Evolutionary conservation across 23 red algal genomes (phyloP), one percentile per base, ranked within the genome.

Genomic region (Rhodosorus marinus): DNA sequence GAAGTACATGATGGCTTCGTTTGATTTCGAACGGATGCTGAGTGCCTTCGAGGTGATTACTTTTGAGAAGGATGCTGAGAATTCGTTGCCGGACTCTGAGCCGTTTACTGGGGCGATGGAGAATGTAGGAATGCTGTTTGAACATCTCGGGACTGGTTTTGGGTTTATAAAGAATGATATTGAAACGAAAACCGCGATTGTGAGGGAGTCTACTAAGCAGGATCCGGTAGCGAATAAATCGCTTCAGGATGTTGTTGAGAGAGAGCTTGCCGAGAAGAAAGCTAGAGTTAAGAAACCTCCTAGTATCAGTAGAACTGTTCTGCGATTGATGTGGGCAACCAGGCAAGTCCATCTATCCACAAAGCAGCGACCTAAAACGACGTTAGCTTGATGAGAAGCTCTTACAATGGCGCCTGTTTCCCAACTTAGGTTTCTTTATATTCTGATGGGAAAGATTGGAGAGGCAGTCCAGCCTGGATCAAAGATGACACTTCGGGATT

Each of bases 301-400:
- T 46, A 35, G 42, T 24, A 60, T 35, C 4, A 54, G 49, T 0
- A 65, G 86, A 33, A 79, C 65, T 20, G 33, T 93, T n/a, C 29
- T 83, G 33, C 75, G 70, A 0, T 20, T 93, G 35, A 88, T 88
- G 81, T 88, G 81, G 81, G 72, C 70, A 29, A 38, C 60, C 20
- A 57, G n/a, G n/a, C n/a, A n/a, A n/a, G n/a, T n/a, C n/a, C n/a
- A n/a, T n/a, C n/a, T n/a, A n/a, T n/a, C n/a, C n/a, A n/a, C n/a
- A n/a, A n/a, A n/a, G n/a, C n/a, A n/a, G n/a, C n/a, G n/a, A n/a
- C n/a, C n/a, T n/a, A n/a, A n/a, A n/a, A n/a, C n/a, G n/a, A n/a
- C n/a, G n/a, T n/a, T n/a, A n/a, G n/a, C n/a, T n/a, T n/a, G n/a
- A n/a, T n/a, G n/a, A n/a, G n/a, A n/a, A n/a, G n/a, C n/a, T n/a